These are phyloP conservation scores for Colletotrichum chlorophyti DNA, from an alignment of 2,329 filamentous ascomycete species.

Conservation along the genomic window DNA sequence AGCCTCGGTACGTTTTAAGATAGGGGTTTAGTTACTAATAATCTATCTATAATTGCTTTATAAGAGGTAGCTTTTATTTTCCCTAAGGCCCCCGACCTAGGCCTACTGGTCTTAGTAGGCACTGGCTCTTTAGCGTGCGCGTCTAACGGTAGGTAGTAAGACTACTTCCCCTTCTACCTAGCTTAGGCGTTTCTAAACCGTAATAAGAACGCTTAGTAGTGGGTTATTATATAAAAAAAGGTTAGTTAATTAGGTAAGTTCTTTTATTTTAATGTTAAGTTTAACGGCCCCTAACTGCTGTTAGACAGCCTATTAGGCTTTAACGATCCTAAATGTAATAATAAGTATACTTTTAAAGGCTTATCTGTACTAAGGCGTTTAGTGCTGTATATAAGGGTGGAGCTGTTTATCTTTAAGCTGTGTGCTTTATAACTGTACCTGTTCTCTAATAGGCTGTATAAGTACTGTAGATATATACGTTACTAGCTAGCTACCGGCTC, in stretches of 20 bases:
- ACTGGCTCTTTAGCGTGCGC: constrained; percentile 18
- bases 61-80: constrained; percentile 24
- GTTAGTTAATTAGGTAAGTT: constrained; percentile 8
- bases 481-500: background rate
- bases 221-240: constrained; percentile 25
- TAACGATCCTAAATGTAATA: background rate
- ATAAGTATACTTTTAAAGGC: background rate
- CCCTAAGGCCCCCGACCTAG: constrained; percentile 21
- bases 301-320: constrained; percentile 6
- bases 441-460: background rate
- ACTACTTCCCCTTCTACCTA: background rate
- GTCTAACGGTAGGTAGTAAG: background rate
- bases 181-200: constrained; percentile 23
- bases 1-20: constrained; percentile 28
- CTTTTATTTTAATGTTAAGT: background rate
- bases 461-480: background rate
- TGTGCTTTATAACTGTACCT: background rate
- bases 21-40: constrained; percentile 31
- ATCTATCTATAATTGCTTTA: constrained; percentile 30
- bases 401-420: constrained; percentile 9
- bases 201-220: constrained; percentile 21
- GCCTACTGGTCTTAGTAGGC: constrained; percentile 30
- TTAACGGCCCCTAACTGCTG: background rate
- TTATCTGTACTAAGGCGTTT: background rate
- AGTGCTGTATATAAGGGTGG: background rate